These are phyloP conservation scores for Rhodocollybia butyracea DNA, from an alignment of 768 basidiomycete species.

Conservation along the genomic window DNA sequence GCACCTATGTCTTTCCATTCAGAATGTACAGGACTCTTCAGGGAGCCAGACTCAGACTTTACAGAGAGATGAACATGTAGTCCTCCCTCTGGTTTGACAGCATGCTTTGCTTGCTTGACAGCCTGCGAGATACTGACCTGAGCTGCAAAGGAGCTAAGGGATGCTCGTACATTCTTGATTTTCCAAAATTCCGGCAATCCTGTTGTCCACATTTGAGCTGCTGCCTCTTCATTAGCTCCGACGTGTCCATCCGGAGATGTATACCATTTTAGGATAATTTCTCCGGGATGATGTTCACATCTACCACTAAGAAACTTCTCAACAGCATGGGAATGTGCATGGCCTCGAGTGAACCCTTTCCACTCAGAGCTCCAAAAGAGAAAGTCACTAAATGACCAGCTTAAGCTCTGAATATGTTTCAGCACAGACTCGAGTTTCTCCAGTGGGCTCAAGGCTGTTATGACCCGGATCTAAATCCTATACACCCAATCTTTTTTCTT, in stretches of 20 bases:
- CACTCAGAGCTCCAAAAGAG: neutral
- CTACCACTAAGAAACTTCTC: conserved; percentile 4
- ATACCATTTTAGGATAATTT: conserved; percentile 11
- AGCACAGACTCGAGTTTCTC: neutral
- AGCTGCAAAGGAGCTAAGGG: conserved; percentile 25
- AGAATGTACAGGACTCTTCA: conserved; percentile 3
- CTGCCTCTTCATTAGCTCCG: neutral
- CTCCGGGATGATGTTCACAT: neutral
- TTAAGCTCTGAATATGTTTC: neutral
- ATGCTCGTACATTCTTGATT: conserved; percentile 20
- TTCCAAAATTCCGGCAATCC: conserved; percentile 10
- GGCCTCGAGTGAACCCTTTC: neutral
- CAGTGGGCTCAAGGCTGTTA: neutral
- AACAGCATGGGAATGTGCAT: neutral
- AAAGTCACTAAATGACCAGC: neutral
- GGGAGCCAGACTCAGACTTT: conserved; percentile 6
- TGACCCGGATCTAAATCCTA: too few relatives aligned
- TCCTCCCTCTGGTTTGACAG: conserved; percentile 16
- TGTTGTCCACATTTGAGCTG: conserved; percentile 13
- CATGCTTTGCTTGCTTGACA: conserved; percentile 18
- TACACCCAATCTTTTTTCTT: too few relatives aligned
- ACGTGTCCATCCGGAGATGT: conserved; percentile 3
- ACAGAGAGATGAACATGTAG: conserved; percentile 14
- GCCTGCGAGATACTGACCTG: conserved; percentile 19
- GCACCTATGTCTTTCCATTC: conserved; percentile 8